These are phyloP conservation scores for Tothia fuscella DNA, from an alignment of 2,329 filamentous ascomycete genomes.

Conservation along the genomic window DNA sequence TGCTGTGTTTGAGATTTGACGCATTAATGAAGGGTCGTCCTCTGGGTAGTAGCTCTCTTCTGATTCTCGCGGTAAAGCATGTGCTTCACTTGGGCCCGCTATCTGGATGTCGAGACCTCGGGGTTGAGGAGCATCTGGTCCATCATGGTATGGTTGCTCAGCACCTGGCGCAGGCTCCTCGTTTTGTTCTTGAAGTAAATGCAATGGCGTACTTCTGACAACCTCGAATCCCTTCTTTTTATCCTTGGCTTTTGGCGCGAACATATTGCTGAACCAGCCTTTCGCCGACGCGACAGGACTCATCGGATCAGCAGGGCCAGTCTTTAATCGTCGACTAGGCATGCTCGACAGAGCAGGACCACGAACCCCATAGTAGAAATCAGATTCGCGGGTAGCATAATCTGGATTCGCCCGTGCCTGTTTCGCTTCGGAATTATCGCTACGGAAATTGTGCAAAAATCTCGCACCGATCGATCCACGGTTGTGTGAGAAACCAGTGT, in stretches of 20 bases:
- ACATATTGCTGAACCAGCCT: slow-evolving; percentile 72
- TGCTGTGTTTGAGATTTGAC: slow-evolving; percentile 2
- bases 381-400: slow-evolving; percentile 87
- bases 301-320: slow-evolving; percentile 87
- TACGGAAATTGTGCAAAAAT: slow-evolving; percentile 38
- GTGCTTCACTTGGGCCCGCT: too few relatives aligned
- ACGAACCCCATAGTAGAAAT: slow-evolving; percentile 91
- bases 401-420: slow-evolving; percentile 60
- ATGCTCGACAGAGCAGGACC: slow-evolving; percentile 70
- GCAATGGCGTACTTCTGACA: slow-evolving; percentile 51
- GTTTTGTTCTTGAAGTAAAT: slow-evolving; percentile 9
- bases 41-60: too few relatives aligned
- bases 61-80: too few relatives aligned
- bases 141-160: slow-evolving; percentile 6
- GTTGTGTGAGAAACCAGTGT: slow-evolving; percentile 21
- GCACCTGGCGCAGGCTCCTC: not conserved
- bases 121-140: not conserved
- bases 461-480: slow-evolving; percentile 28
- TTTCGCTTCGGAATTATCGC: slow-evolving; percentile 30
- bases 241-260: slow-evolving; percentile 80
- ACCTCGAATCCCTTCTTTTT: slow-evolving; percentile 96
- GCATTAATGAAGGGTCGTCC: too few relatives aligned
- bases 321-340: slow-evolving; percentile 75
- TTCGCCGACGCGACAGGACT: slow-evolving; percentile 80
- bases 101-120: too few relatives aligned